Conservation (phyloP, 768 basidiomycete species). For the Boletus subparvulus region DNA sequence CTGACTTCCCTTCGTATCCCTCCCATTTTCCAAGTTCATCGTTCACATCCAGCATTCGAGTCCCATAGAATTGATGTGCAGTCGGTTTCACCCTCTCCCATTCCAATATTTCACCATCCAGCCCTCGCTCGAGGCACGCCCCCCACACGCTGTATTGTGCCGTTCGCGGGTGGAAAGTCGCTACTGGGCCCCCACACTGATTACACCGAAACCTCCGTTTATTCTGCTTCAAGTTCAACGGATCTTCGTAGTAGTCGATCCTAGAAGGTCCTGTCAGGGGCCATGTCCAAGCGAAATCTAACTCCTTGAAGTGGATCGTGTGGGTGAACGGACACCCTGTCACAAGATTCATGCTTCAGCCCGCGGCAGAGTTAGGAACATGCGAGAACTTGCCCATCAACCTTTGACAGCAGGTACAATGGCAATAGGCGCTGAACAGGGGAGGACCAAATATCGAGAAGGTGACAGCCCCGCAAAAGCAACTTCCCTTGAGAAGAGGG, state of each 20-base stretch:
- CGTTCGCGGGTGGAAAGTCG: constrained; percentile 50
- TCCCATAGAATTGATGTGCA: constrained; percentile 62
- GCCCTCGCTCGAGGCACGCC: constrained; percentile 52
- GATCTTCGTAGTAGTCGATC: constrained; percentile 49
- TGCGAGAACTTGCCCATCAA: constrained; percentile 44
- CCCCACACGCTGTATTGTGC: constrained; percentile 60
- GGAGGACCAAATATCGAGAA: constrained; percentile 51
- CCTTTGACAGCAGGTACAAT: constrained; percentile 69
- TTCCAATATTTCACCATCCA: constrained; percentile 46
- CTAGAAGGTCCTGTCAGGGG: constrained; percentile 27
- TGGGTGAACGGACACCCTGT: constrained; percentile 54
- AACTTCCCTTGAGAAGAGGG: constrained; percentile 45
- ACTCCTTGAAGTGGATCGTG: constrained; percentile 54
- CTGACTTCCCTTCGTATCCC: constrained; percentile 57
- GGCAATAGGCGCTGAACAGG: constrained; percentile 60
- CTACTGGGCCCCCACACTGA: constrained; percentile 53
- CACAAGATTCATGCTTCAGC: background rate
- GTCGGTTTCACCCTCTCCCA: constrained; percentile 62
- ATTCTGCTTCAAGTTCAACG: constrained; percentile 50
- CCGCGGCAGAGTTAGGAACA: background rate
- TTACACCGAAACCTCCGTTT: constrained; percentile 67
- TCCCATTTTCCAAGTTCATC: constrained; percentile 64
- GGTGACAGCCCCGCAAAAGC: constrained; percentile 55
- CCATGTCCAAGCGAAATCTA: constrained; percentile 52
- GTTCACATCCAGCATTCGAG: constrained; percentile 53